Evolutionary conservation across 441 rosid genomes (phyloP).

Genomic region (Aleurites moluccanus): DNA sequence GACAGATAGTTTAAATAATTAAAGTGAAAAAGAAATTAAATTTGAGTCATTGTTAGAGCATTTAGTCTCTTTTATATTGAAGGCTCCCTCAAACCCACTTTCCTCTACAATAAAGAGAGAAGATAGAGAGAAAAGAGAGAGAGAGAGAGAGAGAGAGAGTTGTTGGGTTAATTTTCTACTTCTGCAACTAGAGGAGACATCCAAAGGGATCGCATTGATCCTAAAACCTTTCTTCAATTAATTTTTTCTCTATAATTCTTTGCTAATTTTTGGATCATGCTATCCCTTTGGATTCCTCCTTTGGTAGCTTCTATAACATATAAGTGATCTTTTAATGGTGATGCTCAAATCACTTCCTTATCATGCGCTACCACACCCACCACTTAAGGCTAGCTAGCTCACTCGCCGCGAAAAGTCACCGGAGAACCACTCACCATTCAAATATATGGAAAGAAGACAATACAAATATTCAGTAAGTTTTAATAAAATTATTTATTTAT

Average conservation of each 20-base stretch:
- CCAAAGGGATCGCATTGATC: slow-evolving; percentile 99
- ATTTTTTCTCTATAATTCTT: not conserved
- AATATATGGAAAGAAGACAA: not conserved
- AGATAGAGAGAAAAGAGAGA: slow-evolving; percentile 23
- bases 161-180: slow-evolving; percentile 15
- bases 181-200: slow-evolving; percentile 71
- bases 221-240: slow-evolving; percentile 24
- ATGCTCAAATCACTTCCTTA: not conserved
- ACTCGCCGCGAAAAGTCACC: not conserved
- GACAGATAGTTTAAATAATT: not conserved
- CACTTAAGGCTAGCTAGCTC: not conserved
- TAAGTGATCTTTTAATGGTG: not conserved
- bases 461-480: slow-evolving; percentile 29
- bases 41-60: slow-evolving; percentile 34
- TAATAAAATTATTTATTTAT: not conserved
- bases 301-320: slow-evolving; percentile 47
- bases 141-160: slow-evolving; percentile 3
- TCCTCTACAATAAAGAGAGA: slow-evolving; percentile 26
- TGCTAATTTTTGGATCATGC: slow-evolving; percentile 73
- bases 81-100: slow-evolving; percentile 34
- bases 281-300: slow-evolving; percentile 98
- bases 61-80: slow-evolving; percentile 47
- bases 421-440: not conserved
- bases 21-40: not conserved
- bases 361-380: not conserved